Base-by-base conservation (phyloP, 2,329 filamentous ascomycete species). In the Thelonectria rubi region DNA sequence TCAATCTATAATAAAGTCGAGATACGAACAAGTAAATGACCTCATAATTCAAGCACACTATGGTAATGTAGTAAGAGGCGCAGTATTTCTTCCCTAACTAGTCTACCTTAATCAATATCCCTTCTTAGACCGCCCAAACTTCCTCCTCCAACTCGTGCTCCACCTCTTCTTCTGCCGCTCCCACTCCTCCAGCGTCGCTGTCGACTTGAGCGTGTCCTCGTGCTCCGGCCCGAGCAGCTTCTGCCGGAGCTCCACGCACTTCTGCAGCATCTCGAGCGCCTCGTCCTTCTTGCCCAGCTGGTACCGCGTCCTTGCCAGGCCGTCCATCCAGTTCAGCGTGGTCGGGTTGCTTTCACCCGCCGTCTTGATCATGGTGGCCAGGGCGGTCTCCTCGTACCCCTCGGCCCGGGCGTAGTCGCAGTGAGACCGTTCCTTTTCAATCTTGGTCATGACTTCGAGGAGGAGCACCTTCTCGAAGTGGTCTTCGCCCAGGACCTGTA, bases 211-310 rank as follows among this genome's bases (percentile, higher is more conserved):
- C 9, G 42, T 47, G 20, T 55, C 52, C 1, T 26, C n/a, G 37
- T 55, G 52, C 15, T 55, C 52, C 11, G 52, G 52, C 18, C 52
- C 52, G 7, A 55, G 26, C 6, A 34, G 24, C 12, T 42, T 46
- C 21, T 55, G 26, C 5, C 42, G 42, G 20, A 37, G 26, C 2
- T 46, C 52, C 8, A 17, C 17, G 17, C 52, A 55, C 10, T 39
- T n/a, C 15, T 32, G 42, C 30, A 55, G 20, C 9, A 47, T 12
- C 24, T 14, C 8, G 5, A 55, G 10, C 8, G 52, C 52, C 17
- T 55, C 52, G 12, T 47, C 26, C 7, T 34, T 37, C n/a, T 39
- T 17, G 3, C 52, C 52, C 12, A 26, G 26, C 15, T 11, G n/a
- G 5, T 21, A 20, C 30, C 34, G 42, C 6, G 42, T 39, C 10